Base-by-base conservation (phyloP, 2,329 filamentous ascomycete species). In the Colletotrichum musae region DNA sequence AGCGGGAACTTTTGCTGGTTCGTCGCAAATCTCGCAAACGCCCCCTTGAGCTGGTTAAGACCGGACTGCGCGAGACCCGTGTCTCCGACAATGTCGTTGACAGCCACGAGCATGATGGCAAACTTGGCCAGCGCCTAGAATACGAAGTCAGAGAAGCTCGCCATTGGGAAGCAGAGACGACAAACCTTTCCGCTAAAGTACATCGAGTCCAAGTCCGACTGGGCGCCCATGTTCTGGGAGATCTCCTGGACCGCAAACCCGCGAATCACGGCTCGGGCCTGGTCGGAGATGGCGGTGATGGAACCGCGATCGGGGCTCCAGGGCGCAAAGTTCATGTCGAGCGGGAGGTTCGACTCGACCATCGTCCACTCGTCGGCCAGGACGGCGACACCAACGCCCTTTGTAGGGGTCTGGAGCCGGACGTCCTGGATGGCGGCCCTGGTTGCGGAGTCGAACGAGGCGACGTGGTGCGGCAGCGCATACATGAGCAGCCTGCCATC, bases 131-230 rank as follows among this genome's bases (percentile, higher is more conserved):
- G 81, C 1, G 90, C 89, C 88, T 90, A 51, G 3, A 39, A 64
- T 2, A 52, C 43, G 60, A 52, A 41, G 60, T 71, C n/a, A 58
- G 58, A 24, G 13, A 9, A 15, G 0, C 7, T 36, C 32, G 9
- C 9, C 4, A 2, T 9, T 5, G 16, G 6, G 5, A 6, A 13
- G 54, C 28, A 41, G 2, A 21, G 79, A 70, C n/a, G 79, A 70
- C 47, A 21, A 10, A 87, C 92, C 85, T 95, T 98, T 74, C 96
- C 96, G 73, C 93, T 93, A 79, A 92, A 98, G 80, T 98, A 98
- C 90, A 97, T 95, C 45, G 94, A 97, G 77, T 95, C 88, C 43
- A 93, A 83, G 72, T 96, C 89, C 5, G 90, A 89, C 75, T 96
- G 91, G 0, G 83, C 82, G n/a, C 84, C 80, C 80, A 98, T 93